Evolutionary conservation across 148 eudicot genomes (phyloP).

Genomic region (Vaccinium macrocarpon): DNA sequence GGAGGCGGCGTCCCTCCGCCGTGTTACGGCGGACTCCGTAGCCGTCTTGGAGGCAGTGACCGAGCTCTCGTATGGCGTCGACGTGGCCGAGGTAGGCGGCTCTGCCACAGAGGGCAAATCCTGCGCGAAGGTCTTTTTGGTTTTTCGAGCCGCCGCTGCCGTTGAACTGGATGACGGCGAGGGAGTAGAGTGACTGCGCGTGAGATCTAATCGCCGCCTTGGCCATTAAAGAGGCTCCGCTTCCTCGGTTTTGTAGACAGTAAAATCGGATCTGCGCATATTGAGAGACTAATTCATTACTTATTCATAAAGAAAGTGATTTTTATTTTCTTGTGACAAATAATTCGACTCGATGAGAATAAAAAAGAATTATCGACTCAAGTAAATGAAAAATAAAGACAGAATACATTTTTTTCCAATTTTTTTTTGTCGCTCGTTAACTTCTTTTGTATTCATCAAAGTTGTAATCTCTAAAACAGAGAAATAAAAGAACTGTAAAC

Average conservation of each 20-base stretch:
- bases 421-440: no score
- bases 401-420: no score
- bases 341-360: no score
- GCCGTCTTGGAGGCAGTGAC: slow-evolving; percentile 52
- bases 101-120: slow-evolving; percentile 37
- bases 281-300: no score
- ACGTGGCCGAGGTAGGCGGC: slow-evolving; percentile 43
- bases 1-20: slow-evolving; percentile 30
- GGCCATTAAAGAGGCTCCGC: slow-evolving; percentile 39
- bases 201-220: slow-evolving; percentile 40
- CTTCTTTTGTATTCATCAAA: no score
- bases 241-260: slow-evolving; percentile 30
- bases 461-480: background rate
- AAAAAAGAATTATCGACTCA: no score
- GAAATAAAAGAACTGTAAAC: background rate
- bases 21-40: slow-evolving; percentile 32
- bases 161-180: slow-evolving; percentile 49
- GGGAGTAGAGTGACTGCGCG: slow-evolving; percentile 41
- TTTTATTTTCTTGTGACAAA: no score
- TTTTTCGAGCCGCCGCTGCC: slow-evolving; percentile 42
- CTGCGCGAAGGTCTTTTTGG: slow-evolving; percentile 36
- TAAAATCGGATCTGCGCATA: slow-evolving; percentile 44
- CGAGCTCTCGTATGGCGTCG: slow-evolving; percentile 44
- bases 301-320: no score
- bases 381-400: no score